Percentiles rank a stretch among this genome's conserved stretches.
Conservation (phyloP, 495 filamentous ascomycete species). For the Xylaria curta region DNA sequence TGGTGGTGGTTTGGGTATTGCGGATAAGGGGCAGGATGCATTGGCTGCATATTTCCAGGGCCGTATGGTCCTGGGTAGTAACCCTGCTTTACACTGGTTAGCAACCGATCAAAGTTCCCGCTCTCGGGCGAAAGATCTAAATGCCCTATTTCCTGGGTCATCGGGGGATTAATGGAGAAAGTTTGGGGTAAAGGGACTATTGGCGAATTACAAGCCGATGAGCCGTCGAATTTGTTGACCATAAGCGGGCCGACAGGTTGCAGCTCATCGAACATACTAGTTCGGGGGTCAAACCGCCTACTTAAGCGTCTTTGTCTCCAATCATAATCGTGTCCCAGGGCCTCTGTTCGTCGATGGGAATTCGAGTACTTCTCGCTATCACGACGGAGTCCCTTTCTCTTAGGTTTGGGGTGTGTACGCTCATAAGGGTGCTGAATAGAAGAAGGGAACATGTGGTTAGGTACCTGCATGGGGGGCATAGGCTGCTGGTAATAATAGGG, state of each 20-base stretch:
- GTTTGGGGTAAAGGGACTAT: constrained; percentile 38
- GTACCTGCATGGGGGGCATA: constrained; percentile 55
- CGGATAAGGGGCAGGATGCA: constrained; percentile 38
- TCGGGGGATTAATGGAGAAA: constrained; percentile 46
- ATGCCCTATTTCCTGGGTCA: constrained; percentile 34
- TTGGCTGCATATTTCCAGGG: constrained; percentile 41
- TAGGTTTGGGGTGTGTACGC: constrained; percentile 38
- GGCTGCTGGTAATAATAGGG: constrained; percentile 63
- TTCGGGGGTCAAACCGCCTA: constrained; percentile 48
- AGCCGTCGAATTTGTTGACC: constrained; percentile 27
- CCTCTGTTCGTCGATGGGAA: constrained; percentile 40
- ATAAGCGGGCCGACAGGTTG: constrained; percentile 24
- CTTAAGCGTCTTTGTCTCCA: constrained; percentile 45
- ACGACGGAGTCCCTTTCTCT: constrained; percentile 51
- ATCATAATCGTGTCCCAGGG: constrained; percentile 38
- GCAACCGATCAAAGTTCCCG: constrained; percentile 74
- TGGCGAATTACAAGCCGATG: constrained; percentile 33
- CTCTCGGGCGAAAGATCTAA: constrained; percentile 71
- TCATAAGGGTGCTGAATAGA: constrained; percentile 46
- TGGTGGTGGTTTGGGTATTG: constrained; percentile 59
- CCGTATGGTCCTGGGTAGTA: constrained; percentile 45
- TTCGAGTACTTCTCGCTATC: constrained; percentile 54
- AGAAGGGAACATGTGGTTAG: constrained; percentile 72
- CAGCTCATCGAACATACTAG: constrained; percentile 29
- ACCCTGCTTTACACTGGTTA: constrained; percentile 68